Evolutionary conservation across 2,329 filamentous ascomycete genomes (phyloP), one percentile per base, ranked within the genome.

Genomic region (Ophiostoma populinum): DNA sequence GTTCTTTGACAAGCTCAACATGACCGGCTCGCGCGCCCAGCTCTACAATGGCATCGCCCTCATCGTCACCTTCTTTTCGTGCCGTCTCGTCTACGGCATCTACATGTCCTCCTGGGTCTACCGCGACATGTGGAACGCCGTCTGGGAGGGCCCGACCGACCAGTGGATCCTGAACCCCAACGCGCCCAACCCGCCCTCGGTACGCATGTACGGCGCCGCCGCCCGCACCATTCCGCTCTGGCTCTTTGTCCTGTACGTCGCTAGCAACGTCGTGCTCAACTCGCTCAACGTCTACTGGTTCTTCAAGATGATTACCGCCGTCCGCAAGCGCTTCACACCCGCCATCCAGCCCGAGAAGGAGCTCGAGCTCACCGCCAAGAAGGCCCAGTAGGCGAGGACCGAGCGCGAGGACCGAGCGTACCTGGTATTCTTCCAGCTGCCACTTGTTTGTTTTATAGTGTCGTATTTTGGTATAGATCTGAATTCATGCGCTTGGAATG

Each of bases 1-100:
- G 82, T 90, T 90, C 61, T 81, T 80, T 56, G 82, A 92, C 57
- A 92, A 92, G 60, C 61, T 87, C 40, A 67, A 72, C 48, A 74
- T 83, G 64, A 90, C 82, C 1, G 82, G 82, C 24, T 74, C 75
- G 15, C 64, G 62, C 35, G 55, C 71, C 17, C 82, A 90, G 57
- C 65, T 86, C 19, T 74, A 81, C 55, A 90, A 90, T 48, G 81
- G 81, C 46, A 62, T 85, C 41, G 49, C 70, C 38, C 69, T 90
- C 4, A 69, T 87, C 35, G 54, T 61, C 43, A 80, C 69, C 32
- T 90, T 90, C 56, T 85, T 86, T 57, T 67, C 62, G 42, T 80
- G 75, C 52, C 79, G 81, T 38, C 64, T 92, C 9, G 58, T 83
- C 39, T 92, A 79, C 64, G 82, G 82, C 32, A 78, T 73, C 22